These are phyloP conservation scores for Trichophyton benhamiae DNA, from an alignment of 2,329 filamentous ascomycete genomes.

Conservation along the genomic window DNA sequence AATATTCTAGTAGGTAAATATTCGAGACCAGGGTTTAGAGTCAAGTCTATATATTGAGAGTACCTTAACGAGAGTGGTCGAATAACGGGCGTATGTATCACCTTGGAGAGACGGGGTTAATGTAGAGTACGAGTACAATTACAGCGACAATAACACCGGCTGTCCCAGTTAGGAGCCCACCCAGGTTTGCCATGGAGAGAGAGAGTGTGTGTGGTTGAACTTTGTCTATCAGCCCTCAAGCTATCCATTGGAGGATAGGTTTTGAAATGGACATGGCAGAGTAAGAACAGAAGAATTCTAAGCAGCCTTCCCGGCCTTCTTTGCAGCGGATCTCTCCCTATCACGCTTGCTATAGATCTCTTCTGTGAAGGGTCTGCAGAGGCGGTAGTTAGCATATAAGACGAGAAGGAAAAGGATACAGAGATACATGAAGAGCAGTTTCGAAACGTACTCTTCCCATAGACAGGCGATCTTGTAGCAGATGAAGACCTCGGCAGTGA, in stretches of 20 bases:
- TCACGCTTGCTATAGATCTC: conserved; percentile 74
- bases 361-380: conserved; percentile 62
- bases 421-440: background rate
- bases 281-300: conserved; percentile 12
- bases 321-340: conserved; percentile 29
- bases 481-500: conserved; percentile 62
- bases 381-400: background rate
- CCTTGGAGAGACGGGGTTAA: background rate
- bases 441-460: conserved; percentile 59
- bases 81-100: background rate
- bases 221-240: background rate
- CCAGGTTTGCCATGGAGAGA: background rate
- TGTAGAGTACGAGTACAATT: background rate
- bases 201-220: background rate
- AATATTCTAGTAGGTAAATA: background rate
- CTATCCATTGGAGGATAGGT: background rate
- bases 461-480: conserved; percentile 70
- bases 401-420: background rate
- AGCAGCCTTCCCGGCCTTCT: conserved; percentile 29
- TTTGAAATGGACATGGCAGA: background rate
- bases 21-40: background rate
- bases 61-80: background rate
- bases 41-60: background rate
- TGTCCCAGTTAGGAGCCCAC: background rate
- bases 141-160: background rate